Conservation (phyloP, 2,329 filamentous ascomycete genomes). For the Botryotinia calthae region DNA sequence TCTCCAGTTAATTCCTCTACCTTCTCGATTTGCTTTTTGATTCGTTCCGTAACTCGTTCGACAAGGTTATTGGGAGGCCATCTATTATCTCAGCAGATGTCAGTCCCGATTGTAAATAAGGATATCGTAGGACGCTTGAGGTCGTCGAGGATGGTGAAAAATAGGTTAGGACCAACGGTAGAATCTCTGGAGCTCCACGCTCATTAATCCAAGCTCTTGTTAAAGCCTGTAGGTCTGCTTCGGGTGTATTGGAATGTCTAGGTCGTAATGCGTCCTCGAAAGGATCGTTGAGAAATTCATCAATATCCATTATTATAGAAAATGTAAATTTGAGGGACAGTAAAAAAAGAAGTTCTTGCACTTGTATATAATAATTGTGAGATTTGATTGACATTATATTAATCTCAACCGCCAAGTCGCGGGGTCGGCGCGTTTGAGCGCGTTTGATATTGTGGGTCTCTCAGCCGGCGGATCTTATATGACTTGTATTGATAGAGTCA, state of each 20-base stretch:
- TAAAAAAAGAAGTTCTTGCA: not conserved
- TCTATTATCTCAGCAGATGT: conserved; percentile 39
- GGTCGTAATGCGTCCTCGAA: conserved; percentile 23
- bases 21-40: conserved; percentile 66
- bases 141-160: conserved; percentile 11
- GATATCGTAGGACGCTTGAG: not conserved
- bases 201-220: conserved; percentile 94
- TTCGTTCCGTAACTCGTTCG: conserved; percentile 73
- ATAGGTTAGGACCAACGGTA: conserved; percentile 56
- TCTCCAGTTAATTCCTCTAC: conserved; percentile 77
- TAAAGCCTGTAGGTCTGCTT: conserved; percentile 74
- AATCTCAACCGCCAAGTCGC: not conserved
- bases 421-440: not conserved
- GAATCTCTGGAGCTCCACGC: conserved; percentile 82
- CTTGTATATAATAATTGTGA: not conserved
- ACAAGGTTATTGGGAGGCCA: conserved; percentile 72
- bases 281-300: conserved; percentile 54
- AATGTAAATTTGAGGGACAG: not conserved
- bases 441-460: not conserved
- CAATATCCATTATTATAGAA: conserved; percentile 12
- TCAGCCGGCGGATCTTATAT: not conserved
- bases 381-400: not conserved
- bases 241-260: conserved; percentile 65
- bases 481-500: not conserved
- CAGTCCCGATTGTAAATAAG: not conserved